A percentile compares a stretch with the other conserved stretches of the same genome.
These are phyloP conservation scores for Entonaema liquescens DNA, from an alignment of 495 filamentous ascomycete genomes.

Conservation along the genomic window DNA sequence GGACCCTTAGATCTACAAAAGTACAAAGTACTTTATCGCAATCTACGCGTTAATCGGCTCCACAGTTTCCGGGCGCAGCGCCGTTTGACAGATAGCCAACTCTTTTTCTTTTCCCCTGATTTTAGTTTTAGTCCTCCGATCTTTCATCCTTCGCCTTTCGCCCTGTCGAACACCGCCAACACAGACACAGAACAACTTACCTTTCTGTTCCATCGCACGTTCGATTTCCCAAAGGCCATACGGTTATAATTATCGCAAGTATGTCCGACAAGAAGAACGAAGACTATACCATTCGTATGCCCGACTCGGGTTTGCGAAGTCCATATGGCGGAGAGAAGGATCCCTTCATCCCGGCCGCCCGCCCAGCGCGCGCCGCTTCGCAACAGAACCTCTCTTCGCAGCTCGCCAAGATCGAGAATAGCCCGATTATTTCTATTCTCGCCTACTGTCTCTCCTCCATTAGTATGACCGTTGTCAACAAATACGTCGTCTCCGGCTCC, in stretches of 20 bases:
- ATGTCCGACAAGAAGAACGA: conserved; percentile 85
- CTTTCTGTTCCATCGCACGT: conserved; percentile 3
- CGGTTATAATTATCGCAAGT: conserved; percentile 45
- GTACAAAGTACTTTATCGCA: conserved; percentile 19
- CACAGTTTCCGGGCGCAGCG: conserved; percentile 35
- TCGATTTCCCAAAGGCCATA: conserved; percentile 66
- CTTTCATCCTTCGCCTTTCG: conserved; percentile 37
- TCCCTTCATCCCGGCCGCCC: conserved; percentile 50
- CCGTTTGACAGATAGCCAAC: conserved; percentile 36
- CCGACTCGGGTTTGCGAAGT: conserved; percentile 53
- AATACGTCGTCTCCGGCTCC: conserved; percentile 91
- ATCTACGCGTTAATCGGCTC: conserved; percentile 35
- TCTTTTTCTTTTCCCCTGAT: conserved; percentile 39
- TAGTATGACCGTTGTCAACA: conserved; percentile 98
- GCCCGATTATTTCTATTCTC: conserved; percentile 80
- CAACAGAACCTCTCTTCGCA: conserved; percentile 30
- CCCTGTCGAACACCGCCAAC: conserved; percentile 30
- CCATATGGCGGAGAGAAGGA: conserved; percentile 65
- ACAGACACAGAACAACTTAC: conserved; percentile 8
- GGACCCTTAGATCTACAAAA: neutral
- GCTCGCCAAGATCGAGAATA: conserved; percentile 67
- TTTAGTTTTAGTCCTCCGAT: conserved; percentile 25
- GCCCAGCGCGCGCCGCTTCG: conserved; percentile 36
- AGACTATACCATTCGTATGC: conserved; percentile 77
- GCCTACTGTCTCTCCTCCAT: conserved; percentile 95